phyloP scores from a whole-genome alignment of 257 asterid species.

The Orobanche coerulescens region DNA sequence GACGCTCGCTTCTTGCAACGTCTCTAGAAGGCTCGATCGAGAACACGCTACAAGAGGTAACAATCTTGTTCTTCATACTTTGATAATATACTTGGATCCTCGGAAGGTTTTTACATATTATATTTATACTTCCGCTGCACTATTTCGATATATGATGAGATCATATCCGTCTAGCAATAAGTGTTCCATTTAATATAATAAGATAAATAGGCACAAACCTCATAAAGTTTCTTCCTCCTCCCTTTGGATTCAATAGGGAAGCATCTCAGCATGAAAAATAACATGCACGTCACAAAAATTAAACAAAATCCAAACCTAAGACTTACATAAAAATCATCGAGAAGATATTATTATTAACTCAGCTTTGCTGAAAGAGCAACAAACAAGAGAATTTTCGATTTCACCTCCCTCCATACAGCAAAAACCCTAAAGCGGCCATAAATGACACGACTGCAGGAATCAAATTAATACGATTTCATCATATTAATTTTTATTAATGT shows the following conservation, averaged over 20 bases:
- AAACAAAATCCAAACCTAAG: neutral
- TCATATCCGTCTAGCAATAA: neutral
- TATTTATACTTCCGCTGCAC: no score
- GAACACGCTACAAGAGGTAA: no score
- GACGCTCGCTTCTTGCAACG: no score
- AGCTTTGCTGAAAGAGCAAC: slow-evolving; percentile 10
- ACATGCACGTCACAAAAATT: slow-evolving; percentile 39
- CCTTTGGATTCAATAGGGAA: slow-evolving; percentile 96
- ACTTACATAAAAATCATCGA: neutral
- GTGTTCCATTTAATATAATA: neutral
- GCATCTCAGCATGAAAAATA: slow-evolving; percentile 80
- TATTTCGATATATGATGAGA: no score
- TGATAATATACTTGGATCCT: no score
- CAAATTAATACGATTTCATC: no score
- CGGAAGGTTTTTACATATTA: no score
- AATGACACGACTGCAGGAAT: slow-evolving; percentile 71
- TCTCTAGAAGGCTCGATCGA: no score
- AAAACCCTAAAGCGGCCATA: slow-evolving; percentile 84
- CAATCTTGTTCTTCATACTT: no score
- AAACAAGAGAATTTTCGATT: slow-evolving; percentile 6
- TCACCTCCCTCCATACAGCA: slow-evolving; percentile 95
- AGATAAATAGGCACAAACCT: slow-evolving; percentile 43
- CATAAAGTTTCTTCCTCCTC: slow-evolving; percentile 88
- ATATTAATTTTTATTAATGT: no score
- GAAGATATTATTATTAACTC: slow-evolving; percentile 6